Percentiles rank a stretch among this genome's conserved stretches.
phyloP scores from a whole-genome alignment of 768 basidiomycete genomes.

The Infundibulicybe gibba region DNA sequence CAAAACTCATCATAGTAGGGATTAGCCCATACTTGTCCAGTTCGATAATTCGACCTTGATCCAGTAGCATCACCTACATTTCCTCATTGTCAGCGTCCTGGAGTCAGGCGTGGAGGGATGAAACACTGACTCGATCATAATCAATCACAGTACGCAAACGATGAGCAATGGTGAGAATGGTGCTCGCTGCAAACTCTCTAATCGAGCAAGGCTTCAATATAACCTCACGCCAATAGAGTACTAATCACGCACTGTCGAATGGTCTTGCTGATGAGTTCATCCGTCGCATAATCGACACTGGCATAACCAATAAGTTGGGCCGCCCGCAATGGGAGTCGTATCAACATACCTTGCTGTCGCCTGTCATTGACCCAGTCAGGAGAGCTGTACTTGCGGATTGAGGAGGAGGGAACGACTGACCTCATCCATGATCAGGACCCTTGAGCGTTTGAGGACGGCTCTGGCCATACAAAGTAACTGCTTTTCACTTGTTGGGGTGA shows the following conservation, averaged over 20 bases:
- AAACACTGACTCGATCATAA: constrained; percentile 67
- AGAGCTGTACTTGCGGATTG: neutral
- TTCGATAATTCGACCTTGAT: constrained; percentile 75
- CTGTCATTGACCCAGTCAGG: constrained; percentile 25
- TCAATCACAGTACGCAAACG: constrained; percentile 78
- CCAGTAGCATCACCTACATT: constrained; percentile 73
- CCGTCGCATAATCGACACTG: constrained; percentile 86
- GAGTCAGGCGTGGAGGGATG: neutral
- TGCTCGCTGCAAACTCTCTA: constrained; percentile 78
- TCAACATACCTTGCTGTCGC: constrained; percentile 58
- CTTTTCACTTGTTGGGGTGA: constrained; percentile 50
- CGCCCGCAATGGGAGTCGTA: neutral
- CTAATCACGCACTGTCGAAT: constrained; percentile 63
- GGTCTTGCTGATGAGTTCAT: constrained; percentile 81
- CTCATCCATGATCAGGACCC: constrained; percentile 83
- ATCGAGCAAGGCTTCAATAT: neutral
- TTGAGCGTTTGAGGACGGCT: constrained; percentile 77
- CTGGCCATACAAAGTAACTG: constrained; percentile 87
- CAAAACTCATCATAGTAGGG: neutral
- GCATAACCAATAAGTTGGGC: neutral
- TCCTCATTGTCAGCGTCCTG: neutral
- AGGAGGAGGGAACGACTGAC: constrained; percentile 27
- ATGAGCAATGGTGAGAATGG: constrained; percentile 82
- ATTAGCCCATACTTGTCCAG: constrained; percentile 48
- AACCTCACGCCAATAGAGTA: neutral